Conservation (phyloP, 2,329 filamentous ascomycete genomes). For the Podosphaera xanthii region DNA sequence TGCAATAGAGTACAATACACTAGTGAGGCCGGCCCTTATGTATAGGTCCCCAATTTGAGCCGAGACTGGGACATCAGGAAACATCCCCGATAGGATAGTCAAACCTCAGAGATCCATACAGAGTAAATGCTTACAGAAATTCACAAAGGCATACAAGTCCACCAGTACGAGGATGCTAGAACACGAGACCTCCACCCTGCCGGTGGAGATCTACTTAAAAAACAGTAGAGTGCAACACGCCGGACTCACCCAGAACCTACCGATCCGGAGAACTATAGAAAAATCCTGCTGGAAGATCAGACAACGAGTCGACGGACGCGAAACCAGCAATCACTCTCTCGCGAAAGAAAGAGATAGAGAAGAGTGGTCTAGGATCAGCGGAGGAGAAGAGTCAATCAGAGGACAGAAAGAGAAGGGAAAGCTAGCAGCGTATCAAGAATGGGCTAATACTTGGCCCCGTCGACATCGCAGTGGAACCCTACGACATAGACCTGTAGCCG, state of each 20-base stretch:
- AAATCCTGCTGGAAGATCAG: background rate
- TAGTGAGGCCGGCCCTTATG: no score
- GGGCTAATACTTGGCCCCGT: background rate
- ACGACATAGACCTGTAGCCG: background rate
- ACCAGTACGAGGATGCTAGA: background rate
- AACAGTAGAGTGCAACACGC: background rate
- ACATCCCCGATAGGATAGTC: background rate
- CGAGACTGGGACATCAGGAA: background rate
- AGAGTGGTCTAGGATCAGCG: background rate
- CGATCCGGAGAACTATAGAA: background rate
- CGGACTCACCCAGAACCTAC: background rate
- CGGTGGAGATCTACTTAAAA: background rate
- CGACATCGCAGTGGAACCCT: background rate
- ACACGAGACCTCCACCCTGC: background rate
- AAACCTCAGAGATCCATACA: no score
- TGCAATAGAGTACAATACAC: no score
- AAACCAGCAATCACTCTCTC: no score
- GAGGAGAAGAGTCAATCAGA: background rate
- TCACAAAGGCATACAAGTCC: background rate
- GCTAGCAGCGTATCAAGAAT: background rate
- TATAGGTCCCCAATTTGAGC: no score
- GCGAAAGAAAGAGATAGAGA: no score
- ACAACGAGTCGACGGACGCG: no score
- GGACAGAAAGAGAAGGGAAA: background rate
- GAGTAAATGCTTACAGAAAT: no score